A percentile compares a stretch with the other conserved stretches of the same genome.
Conservation (phyloP, 345 rosid genomes). For the Eucalyptus marginata region DNA sequence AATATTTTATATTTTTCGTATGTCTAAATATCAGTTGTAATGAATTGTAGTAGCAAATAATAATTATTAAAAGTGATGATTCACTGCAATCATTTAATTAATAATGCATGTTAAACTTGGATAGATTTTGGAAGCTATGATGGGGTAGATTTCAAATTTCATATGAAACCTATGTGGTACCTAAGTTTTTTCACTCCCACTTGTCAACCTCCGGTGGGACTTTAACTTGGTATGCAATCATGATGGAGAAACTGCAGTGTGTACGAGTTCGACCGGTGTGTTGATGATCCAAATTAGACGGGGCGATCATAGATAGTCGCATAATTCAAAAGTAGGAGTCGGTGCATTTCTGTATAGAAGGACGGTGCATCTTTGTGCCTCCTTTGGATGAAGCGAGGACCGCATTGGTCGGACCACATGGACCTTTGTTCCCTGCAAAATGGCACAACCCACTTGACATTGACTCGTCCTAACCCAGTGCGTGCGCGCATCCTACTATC, state of each 20-base stretch:
- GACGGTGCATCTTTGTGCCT: not conserved
- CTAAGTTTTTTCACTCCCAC: not conserved
- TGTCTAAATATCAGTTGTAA: too few species aligned
- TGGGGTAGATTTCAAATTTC: too few species aligned
- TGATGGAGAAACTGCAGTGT: not conserved
- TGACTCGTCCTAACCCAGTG: not conserved
- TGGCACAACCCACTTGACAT: not conserved
- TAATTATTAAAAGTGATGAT: too few species aligned
- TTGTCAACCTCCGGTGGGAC: not conserved
- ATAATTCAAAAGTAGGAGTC: not conserved
- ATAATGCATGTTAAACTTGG: too few species aligned
- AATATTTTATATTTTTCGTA: accelerated
- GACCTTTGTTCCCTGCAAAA: not conserved
- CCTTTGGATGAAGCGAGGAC: not conserved
- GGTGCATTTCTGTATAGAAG: not conserved
- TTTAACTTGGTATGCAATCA: not conserved
- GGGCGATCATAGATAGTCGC: not conserved
- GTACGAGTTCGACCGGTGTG: not conserved
- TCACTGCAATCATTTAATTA: too few species aligned
- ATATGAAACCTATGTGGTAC: accelerated
- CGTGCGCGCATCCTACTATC: not conserved
- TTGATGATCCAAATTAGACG: not conserved
- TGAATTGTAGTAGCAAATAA: too few species aligned
- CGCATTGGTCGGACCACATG: not conserved
- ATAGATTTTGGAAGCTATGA: too few species aligned